Conservation (phyloP, 441 rosid genomes). For the Flueggea neowawraea region DNA sequence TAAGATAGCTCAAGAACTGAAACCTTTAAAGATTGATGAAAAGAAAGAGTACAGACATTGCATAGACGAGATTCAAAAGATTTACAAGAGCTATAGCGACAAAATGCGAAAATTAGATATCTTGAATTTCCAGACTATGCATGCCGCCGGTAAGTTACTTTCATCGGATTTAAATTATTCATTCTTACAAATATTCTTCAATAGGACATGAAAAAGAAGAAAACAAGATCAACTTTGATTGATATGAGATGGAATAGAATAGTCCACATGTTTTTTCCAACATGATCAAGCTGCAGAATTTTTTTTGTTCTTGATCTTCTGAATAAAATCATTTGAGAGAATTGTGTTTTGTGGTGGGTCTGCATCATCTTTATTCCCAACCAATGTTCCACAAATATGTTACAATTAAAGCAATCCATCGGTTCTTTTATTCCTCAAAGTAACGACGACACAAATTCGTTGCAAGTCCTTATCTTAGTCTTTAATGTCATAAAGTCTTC, state of each 20-base stretch:
- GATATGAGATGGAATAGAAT: too few relatives aligned
- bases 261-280: too few relatives aligned
- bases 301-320: too few relatives aligned
- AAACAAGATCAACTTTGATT: too few relatives aligned
- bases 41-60: slow-evolving; percentile 43
- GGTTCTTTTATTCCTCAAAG: slow-evolving; percentile 9
- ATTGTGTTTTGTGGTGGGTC: slow-evolving; percentile 16
- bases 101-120: slow-evolving; percentile 75
- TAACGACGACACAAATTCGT: slow-evolving; percentile 11
- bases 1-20: slow-evolving; percentile 31
- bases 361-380: slow-evolving; percentile 10
- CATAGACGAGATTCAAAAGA: slow-evolving; percentile 52
- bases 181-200: too few relatives aligned
- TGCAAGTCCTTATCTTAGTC: slow-evolving; percentile 13
- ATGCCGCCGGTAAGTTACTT: slow-evolving; percentile 54
- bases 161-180: not conserved
- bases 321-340: slow-evolving; percentile 8
- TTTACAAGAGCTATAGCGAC: slow-evolving; percentile 55
- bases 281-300: too few relatives aligned
- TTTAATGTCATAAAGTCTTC: slow-evolving; percentile 2
- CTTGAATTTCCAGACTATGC: slow-evolving; percentile 70
- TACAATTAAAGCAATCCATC: slow-evolving; percentile 5
- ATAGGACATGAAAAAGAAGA: too few relatives aligned
- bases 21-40: slow-evolving; percentile 51
- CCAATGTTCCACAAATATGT: slow-evolving; percentile 7